Base-by-base conservation (phyloP, 2,329 filamentous ascomycete genomes). In the Alternaria gaisen region DNA sequence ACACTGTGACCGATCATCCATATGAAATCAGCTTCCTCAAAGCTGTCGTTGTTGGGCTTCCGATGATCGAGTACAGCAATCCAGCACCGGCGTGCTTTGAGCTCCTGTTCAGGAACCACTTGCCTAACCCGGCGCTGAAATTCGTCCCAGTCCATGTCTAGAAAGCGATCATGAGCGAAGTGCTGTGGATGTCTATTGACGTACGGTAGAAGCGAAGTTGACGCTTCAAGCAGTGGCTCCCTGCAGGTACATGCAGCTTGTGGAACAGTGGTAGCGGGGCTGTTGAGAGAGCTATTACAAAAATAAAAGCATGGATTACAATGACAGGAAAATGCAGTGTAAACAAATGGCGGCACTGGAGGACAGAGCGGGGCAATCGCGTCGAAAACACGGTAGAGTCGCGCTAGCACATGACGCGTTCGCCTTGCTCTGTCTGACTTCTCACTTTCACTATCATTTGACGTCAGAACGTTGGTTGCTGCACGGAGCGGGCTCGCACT, bases 1-100 rank as follows among this genome's bases (percentile, higher is more conserved):
- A 78, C 75, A n/a, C 50, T 36, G 52, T 76, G 67, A 16, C 68
- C 72, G 36, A 75, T 75, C 56, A 80, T 69, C 77, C 79, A 81
- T 1, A 78, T 53, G 48, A 80, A 77, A 47, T 79, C 73, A 1
- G 26, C 9, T 41, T 74, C 67, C 8, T 32, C 20, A 2, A 72
- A 41, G 5, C 48, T 32, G 3, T 69, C 53, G 4, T 65, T 34
- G 4, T 60, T 60, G 4, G 56, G 30, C 30, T 67, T 69, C 18
- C 70, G 54, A 42, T 70, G 64, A 20, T 61, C 53, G 3, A 80
- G 66, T n/a, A 81, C 64, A 14, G 71, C 79, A 14, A 80, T 70
- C 69, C 74, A 76, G 53, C 69, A 78, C 16, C 72, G 64, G 26
- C 64, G 69, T 1, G 70, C 32, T 22, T 72, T 72, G 2, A 75